Conservation (phyloP, 441 rosid species). For the Eutrema salsugineum region DNA sequence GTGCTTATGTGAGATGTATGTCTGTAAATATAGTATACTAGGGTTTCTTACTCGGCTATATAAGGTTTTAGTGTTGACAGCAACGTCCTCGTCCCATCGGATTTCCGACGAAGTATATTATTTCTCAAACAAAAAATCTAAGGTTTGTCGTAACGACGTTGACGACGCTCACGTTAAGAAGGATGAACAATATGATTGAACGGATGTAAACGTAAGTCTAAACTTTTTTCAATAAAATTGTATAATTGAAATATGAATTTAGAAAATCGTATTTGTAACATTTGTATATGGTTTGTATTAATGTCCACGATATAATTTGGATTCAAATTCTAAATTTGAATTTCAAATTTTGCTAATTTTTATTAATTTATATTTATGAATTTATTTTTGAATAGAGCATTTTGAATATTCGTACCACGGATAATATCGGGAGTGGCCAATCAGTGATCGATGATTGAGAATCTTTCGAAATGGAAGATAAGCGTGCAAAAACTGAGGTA, state of each 20-base stretch:
- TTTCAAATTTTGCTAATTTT: background rate
- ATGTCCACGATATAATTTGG: background rate
- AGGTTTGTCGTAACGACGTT: slow-evolving; percentile 1
- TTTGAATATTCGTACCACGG: slow-evolving; percentile 68
- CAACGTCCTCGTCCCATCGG: no score
- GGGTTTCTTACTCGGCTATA: no score
- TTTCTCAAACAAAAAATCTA: slow-evolving; percentile 46
- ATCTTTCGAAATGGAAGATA: slow-evolving; percentile 57
- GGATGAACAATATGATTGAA: slow-evolving; percentile 36
- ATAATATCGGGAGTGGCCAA: slow-evolving; percentile 68
- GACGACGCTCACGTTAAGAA: slow-evolving; percentile 38
- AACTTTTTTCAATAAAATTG: background rate
- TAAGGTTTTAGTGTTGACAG: no score
- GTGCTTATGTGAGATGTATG: no score
- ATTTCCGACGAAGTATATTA: slow-evolving; percentile 68
- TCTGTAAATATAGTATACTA: no score
- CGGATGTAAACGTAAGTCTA: slow-evolving; percentile 64
- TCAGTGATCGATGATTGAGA: slow-evolving; percentile 76
- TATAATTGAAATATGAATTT: background rate
- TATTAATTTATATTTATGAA: background rate
- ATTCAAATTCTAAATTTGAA: background rate
- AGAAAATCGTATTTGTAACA: no score
- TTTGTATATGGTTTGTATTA: background rate
- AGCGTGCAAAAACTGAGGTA: slow-evolving; percentile 63
- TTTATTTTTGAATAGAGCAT: slow-evolving; percentile 46